These are phyloP conservation scores for Phaeolepiota aurea DNA, from an alignment of 768 basidiomycete species.

Conservation along the genomic window DNA sequence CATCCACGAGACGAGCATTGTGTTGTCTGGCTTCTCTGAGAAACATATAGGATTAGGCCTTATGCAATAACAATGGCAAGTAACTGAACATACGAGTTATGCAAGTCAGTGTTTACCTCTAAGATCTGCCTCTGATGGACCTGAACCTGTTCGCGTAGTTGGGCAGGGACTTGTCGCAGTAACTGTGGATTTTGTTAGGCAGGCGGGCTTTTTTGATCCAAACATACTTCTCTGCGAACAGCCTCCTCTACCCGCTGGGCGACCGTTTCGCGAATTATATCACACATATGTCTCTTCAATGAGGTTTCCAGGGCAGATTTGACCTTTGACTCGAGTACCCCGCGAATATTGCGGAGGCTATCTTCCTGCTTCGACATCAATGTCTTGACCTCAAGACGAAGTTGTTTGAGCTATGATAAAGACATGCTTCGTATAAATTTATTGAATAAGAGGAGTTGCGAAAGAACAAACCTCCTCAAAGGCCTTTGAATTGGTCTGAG, in stretches of 20 bases:
- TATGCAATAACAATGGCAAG: not conserved
- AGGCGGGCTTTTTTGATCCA: too few relatives aligned
- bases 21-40: conserved; percentile 38
- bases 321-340: conserved; percentile 26
- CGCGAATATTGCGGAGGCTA: conserved; percentile 25
- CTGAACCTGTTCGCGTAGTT: conserved; percentile 28
- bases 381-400: conserved; percentile 26
- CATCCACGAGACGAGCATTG: conserved; percentile 29
- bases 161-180: conserved; percentile 29
- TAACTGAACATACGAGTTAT: conserved; percentile 34
- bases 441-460: not conserved
- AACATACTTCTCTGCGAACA: conserved; percentile 34
- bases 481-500: conserved; percentile 37
- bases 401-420: conserved; percentile 27
- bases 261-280: conserved; percentile 25
- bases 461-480: conserved; percentile 35
- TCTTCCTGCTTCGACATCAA: conserved; percentile 30
- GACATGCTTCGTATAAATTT: not conserved
- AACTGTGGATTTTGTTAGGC: conserved; percentile 24
- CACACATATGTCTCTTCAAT: conserved; percentile 26
- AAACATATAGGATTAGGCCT: conserved; percentile 4
- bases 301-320: conserved; percentile 31
- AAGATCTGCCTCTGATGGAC: conserved; percentile 33
- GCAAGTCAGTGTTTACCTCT: conserved; percentile 32
- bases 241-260: conserved; percentile 27